phyloP scores from a whole-genome alignment of 805 yeast species.

The Kluyveromyces lactis region DNA sequence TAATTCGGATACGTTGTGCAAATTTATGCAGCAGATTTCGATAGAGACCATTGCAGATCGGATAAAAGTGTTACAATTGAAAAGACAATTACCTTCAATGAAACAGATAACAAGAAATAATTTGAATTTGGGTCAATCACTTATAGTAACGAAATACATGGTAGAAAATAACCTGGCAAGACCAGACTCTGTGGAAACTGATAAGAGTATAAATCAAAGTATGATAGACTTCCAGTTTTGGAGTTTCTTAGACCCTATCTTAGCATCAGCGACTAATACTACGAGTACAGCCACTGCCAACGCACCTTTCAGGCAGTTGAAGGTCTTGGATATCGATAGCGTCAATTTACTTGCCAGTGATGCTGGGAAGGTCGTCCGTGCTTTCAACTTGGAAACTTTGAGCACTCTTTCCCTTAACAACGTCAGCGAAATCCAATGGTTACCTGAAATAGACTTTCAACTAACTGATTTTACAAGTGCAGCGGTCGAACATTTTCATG shows the following conservation, averaged over 20 bases:
- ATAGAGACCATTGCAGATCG: constrained; percentile 1
- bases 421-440: constrained; percentile 30
- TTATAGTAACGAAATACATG: constrained; percentile 8
- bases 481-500: constrained; percentile 7
- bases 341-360: constrained; percentile 6
- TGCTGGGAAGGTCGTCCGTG: neutral
- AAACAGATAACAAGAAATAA: constrained; percentile 3
- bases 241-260: constrained; percentile 5
- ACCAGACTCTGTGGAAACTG: constrained; percentile 7
- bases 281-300: neutral
- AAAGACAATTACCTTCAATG: constrained; percentile 6
- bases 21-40: constrained; percentile 5
- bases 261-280: too few species aligned
- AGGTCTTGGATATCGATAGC: constrained; percentile 5
- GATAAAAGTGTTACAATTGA: constrained; percentile 6
- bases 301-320: constrained; percentile 1
- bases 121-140: constrained; percentile 4
- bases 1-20: constrained; percentile 20
- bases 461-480: constrained; percentile 9
- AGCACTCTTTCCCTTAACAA: constrained; percentile 27
- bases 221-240: constrained; percentile 7
- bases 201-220: constrained; percentile 2
- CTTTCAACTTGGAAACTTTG: constrained; percentile 11
- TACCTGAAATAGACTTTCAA: constrained; percentile 11
- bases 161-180: constrained; percentile 6